Base-by-base conservation (phyloP, 2,329 filamentous ascomycete species). In the Diaporthe ampelina region DNA sequence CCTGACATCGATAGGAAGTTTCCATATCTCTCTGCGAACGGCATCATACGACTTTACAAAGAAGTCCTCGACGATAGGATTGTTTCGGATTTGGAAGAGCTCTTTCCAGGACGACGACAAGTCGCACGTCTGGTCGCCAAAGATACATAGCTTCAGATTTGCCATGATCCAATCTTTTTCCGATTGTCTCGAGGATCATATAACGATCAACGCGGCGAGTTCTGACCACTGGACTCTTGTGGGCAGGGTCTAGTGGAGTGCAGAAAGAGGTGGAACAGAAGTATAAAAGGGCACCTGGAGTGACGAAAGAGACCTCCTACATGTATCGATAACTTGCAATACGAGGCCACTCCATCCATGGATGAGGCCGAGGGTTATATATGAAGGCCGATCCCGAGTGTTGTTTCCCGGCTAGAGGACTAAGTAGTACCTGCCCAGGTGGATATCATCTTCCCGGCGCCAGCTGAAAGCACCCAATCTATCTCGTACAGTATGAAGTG, bases 91-190 rank as follows among this genome's bases (percentile, higher is more conserved):
- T 40, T 43, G 43, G 21, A 75, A 29, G 32, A 78, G 58, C 11
- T 75, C 73, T 29, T 76, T 77, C 4, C 75, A 43, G 45, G 71
- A 40, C 29, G 73, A 63, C 40, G 75, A 35, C 9, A 73, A 61
- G 52, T 78, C 75, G 70, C 65, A 76, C 21, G 77, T 78, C 74
- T 78, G 77, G 71, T 78, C 77, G 56, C 77, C 77, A 45, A 78
- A 78, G 48, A 78, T 73, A 67, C 56, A 75, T 29, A 77, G n/a
- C 70, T 69, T 77, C 43, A 73, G 26, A 40, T 37, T 29, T 32
- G 50, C 37, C 45, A 58, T 58, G 54, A 58, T 58, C 54, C 19
- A 21, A n/a, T 58, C 29, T 58, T n/a, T 58, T 8, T 58, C 7
- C 19, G 29, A 58, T 58, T 32, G 54, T 35, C 24, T 58, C 54